Base-by-base conservation (phyloP, 805 yeast species). In the Candida railenensis region DNA sequence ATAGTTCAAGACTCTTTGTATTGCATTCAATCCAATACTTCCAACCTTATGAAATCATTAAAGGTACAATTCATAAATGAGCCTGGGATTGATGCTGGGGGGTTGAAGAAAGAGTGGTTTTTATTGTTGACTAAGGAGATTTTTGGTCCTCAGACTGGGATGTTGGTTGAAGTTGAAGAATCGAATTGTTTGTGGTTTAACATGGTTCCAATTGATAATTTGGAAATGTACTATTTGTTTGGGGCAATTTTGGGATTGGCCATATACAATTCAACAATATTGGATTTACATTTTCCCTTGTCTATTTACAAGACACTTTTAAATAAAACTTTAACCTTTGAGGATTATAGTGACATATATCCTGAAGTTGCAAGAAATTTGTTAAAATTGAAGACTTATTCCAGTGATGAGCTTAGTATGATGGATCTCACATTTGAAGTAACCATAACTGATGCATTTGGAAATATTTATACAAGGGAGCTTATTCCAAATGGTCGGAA, bases 71-170 rank as follows among this genome's bases (percentile, higher is more conserved):
- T 94, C 62, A 68, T 85, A 3, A 83, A 83, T 48, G 99, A 92
- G 59, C 95, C 91, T 0, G 99, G 98, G 0, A 79, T 92, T 19
- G 99, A 92, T 68, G 97, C 90, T 0, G 98, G 99, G 2, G 99
- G 99, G 0, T 73, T 92, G 48, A 81, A 85, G 56, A 91, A 90
- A 58, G 99, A 92, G 58, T 92, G 99, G 99, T 91, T 94, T 63
- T 71, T 82, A 41, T 65, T 91, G 34, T 68, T 94, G 34, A 82
- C 87, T 1, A 79, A 78, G 48, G 84, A 85, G 21, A 62, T 92
- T 1, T 87, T 91, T 59, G 78, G 77, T 56, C 86, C 90, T 1
- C 69, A 72, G 40, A 78, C 82, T 28, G 89, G 89, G 0, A 73
- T 90, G 62, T 83, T 94, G 50, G 59, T 67, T 7, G 78, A 80